Percentiles rank a stretch among this genome's conserved stretches.
Conservation (phyloP, 495 filamentous ascomycete genomes). For the Choiromyces venosus region DNA sequence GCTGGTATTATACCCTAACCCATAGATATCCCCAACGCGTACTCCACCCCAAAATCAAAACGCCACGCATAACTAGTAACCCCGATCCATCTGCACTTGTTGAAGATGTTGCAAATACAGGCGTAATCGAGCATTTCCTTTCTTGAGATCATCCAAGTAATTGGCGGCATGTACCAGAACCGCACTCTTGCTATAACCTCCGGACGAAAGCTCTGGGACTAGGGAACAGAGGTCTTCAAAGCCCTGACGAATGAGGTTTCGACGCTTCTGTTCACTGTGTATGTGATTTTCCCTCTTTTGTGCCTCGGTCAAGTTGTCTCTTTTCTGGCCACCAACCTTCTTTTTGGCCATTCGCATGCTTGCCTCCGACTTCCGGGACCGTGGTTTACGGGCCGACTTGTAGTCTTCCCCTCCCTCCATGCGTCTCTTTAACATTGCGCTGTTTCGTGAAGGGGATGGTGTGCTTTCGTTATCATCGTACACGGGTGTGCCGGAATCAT, state of each 20-base stretch:
- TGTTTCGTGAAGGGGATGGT: conserved; percentile 32
- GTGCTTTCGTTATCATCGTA: conserved; percentile 32
- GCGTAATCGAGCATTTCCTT: conserved; percentile 52
- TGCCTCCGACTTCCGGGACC: conserved; percentile 34
- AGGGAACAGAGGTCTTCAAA: conserved; percentile 67
- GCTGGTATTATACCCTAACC: conserved; percentile 4
- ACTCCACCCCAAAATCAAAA: conserved; percentile 3
- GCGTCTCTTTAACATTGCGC: conserved; percentile 34
- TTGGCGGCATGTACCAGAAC: conserved; percentile 64
- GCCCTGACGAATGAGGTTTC: conserved; percentile 69
- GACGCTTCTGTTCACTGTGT: conserved; percentile 77
- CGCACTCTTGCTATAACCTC: conserved; percentile 73
- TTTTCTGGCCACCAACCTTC: conserved; percentile 41
- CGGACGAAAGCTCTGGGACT: conserved; percentile 63
- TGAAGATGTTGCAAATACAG: conserved; percentile 37
- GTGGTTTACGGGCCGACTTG: conserved; percentile 35
- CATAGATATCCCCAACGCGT: neutral
- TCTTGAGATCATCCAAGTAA: conserved; percentile 66
- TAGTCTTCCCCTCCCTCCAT: conserved; percentile 37
- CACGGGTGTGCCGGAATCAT: conserved; percentile 32
- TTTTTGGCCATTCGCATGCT: conserved; percentile 33
- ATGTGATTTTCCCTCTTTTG: conserved; percentile 88
- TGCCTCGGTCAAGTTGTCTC: conserved; percentile 75
- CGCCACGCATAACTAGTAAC: conserved; percentile 13
- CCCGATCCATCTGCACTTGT: conserved; percentile 29